phyloP scores from a whole-genome alignment of 495 filamentous ascomycete genomes.

The Bathelium albidoporum region DNA sequence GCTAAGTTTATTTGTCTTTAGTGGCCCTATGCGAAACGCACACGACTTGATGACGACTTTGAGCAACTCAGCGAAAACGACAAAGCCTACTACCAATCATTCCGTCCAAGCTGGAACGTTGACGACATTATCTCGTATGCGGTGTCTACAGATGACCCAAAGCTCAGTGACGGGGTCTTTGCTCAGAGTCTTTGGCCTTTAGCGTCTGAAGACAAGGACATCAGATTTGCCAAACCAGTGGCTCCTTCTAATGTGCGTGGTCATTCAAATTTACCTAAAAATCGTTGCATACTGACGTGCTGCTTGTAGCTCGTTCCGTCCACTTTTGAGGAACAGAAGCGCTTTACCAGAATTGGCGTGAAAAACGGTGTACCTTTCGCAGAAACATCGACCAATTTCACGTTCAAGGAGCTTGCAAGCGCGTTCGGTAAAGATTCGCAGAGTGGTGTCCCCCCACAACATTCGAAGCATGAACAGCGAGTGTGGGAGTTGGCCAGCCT shows the following conservation, averaged over 20 bases:
- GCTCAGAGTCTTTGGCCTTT: constrained; percentile 27
- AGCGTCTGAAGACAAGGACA: constrained; percentile 37
- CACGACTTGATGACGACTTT: constrained; percentile 52
- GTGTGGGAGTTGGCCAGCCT: constrained; percentile 73
- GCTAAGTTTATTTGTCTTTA: constrained; percentile 31
- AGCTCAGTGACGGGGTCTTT: constrained; percentile 25
- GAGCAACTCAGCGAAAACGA: constrained; percentile 50
- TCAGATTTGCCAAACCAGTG: constrained; percentile 44
- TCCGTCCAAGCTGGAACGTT: constrained; percentile 72
- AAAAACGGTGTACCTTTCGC: constrained; percentile 41
- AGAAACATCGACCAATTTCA: constrained; percentile 25
- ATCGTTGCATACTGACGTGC: constrained; percentile 16
- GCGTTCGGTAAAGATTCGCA: not conserved
- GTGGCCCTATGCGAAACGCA: constrained; percentile 77
- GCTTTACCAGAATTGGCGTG: constrained; percentile 28
- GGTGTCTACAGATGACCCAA: constrained; percentile 18
- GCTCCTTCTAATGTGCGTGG: constrained; percentile 34
- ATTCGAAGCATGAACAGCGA: constrained; percentile 43
- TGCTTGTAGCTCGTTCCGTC: constrained; percentile 25
- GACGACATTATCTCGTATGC: constrained; percentile 62
- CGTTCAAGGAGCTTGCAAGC: constrained; percentile 30
- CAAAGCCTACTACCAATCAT: constrained; percentile 48
- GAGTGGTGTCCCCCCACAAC: not conserved
- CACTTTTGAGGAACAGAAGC: constrained; percentile 35
- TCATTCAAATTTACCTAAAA: not conserved